Evolutionary conservation across 805 yeast genomes (phyloP).

Genomic region (Candida ulmi): DNA sequence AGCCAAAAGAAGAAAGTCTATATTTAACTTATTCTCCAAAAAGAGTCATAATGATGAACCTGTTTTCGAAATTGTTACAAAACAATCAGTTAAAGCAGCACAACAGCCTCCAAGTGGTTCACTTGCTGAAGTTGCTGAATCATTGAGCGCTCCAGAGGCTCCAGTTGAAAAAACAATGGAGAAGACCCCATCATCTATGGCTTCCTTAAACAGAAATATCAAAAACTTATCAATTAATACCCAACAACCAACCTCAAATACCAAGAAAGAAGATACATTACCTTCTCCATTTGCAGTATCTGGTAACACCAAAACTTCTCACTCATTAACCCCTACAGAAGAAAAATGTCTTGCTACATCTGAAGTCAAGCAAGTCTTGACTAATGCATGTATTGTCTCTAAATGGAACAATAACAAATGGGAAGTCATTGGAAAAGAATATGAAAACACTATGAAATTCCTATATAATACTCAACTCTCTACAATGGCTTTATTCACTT

Average conservation of each 20-base stretch:
- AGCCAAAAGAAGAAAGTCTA: slow-evolving; percentile 17
- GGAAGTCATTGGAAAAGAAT: slow-evolving; percentile 15
- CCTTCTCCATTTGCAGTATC: slow-evolving; percentile 7
- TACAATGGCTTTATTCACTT: slow-evolving; percentile 8
- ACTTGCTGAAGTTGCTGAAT: background rate
- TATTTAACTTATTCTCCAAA: slow-evolving; percentile 17
- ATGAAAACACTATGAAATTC: slow-evolving; percentile 14
- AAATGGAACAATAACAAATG: slow-evolving; percentile 19
- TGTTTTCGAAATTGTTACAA: slow-evolving; percentile 21
- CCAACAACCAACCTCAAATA: background rate
- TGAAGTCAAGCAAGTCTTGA: slow-evolving; percentile 6
- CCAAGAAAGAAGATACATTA: background rate
- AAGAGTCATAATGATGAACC: slow-evolving; percentile 15
- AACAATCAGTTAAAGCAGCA: slow-evolving; percentile 1
- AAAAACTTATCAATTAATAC: slow-evolving; percentile 8
- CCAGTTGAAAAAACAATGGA: background rate
- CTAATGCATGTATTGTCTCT: slow-evolving; percentile 14
- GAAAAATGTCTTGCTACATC: slow-evolving; percentile 5
- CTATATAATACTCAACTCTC: slow-evolving; percentile 3
- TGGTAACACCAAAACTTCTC: background rate
- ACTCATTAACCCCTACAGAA: slow-evolving; percentile 6
- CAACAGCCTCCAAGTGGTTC: no score
- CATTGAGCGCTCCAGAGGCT: background rate
- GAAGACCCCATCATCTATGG: slow-evolving; percentile 2
- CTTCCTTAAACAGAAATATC: slow-evolving; percentile 9